phyloP scores from a whole-genome alignment of 169 alveolate species.

The Eimeria necatrix region DNA sequence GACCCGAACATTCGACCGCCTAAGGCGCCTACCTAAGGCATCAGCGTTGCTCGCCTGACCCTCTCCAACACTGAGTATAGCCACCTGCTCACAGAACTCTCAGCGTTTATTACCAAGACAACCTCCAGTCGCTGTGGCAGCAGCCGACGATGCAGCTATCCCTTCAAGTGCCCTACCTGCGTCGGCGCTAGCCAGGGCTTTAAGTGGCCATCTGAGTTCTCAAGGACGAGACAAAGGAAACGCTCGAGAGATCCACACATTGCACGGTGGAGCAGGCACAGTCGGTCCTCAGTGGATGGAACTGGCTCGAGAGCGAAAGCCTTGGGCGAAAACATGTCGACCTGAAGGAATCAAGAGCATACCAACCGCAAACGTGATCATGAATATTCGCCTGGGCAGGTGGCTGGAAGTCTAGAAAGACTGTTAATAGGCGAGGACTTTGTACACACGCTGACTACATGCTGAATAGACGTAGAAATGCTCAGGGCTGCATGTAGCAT shows the following conservation, averaged over 20 bases:
- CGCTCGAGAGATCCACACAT: constrained; percentile 82
- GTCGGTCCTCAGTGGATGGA: neutral
- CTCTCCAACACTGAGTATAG: constrained; percentile 58
- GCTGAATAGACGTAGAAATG: neutral
- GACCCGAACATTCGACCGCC: constrained; percentile 7
- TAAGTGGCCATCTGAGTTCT: constrained; percentile 64
- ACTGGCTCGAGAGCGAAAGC: constrained; percentile 46
- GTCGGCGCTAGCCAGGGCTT: constrained; percentile 75
- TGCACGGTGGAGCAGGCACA: constrained; percentile 82
- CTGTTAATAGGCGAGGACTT: too few species aligned
- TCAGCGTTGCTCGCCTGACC: constrained; percentile 40
- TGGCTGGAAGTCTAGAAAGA: neutral
- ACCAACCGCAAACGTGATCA: neutral
- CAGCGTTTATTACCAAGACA: neutral
- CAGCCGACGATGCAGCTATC: too few species aligned
- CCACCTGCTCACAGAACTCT: constrained; percentile 19
- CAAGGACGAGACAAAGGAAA: constrained; percentile 77
- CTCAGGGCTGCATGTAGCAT: too few species aligned
- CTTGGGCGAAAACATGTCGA: constrained; percentile 54
- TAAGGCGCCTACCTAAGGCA: constrained; percentile 43
- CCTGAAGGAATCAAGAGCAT: neutral
- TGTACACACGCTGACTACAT: neutral
- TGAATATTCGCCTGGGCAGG: neutral
- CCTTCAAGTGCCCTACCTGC: constrained; percentile 61
- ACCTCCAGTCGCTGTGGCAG: neutral